Evolutionary conservation across 75 land plant genomes (phyloP).

Genomic region (Chamaecyparis obtusa): DNA sequence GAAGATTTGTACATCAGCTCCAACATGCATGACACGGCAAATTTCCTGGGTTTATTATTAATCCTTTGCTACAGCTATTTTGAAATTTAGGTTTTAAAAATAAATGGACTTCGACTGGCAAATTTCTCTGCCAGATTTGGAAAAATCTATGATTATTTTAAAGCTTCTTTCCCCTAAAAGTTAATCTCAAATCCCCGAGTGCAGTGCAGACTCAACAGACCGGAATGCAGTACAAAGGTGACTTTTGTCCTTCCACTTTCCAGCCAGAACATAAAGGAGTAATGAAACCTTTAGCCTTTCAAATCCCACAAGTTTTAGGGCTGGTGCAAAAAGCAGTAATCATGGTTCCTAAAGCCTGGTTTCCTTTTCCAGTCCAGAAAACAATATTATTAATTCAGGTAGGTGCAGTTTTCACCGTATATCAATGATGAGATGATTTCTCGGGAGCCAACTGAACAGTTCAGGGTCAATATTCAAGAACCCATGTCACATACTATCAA

Average conservation of each 20-base stretch:
- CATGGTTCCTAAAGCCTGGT: background rate
- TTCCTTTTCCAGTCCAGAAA: background rate
- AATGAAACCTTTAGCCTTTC: no score
- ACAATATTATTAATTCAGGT: background rate
- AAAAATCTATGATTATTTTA: background rate
- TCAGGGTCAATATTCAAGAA: no score
- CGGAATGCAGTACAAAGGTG: background rate
- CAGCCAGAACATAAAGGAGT: background rate
- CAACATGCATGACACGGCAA: background rate
- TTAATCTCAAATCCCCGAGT: background rate
- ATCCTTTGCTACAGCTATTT: background rate
- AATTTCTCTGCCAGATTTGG: background rate
- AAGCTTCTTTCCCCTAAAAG: background rate
- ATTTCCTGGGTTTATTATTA: background rate
- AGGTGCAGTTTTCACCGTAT: no score
- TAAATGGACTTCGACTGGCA: background rate
- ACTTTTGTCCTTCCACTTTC: background rate
- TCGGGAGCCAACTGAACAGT: no score
- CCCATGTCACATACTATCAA: no score
- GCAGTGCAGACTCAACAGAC: background rate
- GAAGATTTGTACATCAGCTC: background rate
- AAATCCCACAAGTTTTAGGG: no score
- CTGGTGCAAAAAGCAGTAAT: background rate
- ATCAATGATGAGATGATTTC: no score
- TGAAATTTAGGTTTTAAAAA: background rate